phyloP scores from a whole-genome alignment of 768 basidiomycete species.

The Suillus placidus region DNA sequence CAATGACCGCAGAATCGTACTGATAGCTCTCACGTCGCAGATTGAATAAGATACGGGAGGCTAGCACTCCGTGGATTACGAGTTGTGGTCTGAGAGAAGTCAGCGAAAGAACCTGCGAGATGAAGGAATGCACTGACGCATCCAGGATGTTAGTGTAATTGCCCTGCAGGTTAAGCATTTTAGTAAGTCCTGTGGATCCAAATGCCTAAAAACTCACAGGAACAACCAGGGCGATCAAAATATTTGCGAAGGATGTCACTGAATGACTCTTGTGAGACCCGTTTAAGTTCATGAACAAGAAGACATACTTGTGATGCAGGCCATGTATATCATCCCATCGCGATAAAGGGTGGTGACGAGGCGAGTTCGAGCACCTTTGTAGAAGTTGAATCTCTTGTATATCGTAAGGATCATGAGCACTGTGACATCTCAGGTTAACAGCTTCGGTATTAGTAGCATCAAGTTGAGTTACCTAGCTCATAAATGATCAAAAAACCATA shows the following conservation, averaged over 20 bases:
- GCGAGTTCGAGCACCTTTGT: neutral
- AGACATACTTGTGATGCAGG: neutral
- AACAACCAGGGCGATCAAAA: neutral
- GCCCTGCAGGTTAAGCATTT: neutral
- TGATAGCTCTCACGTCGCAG: neutral
- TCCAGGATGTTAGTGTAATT: neutral
- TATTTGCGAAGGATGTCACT: neutral
- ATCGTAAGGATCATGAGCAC: slow-evolving; percentile 4
- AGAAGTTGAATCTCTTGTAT: neutral
- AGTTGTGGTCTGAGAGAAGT: slow-evolving; percentile 1
- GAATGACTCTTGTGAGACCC: neutral
- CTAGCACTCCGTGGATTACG: neutral
- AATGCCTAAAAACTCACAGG: neutral
- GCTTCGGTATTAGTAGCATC: neutral
- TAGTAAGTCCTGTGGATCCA: neutral
- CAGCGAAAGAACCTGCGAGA: neutral
- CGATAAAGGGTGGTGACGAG: slow-evolving; percentile 1
- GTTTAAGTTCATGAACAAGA: neutral
- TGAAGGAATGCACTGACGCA: neutral
- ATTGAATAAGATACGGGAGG: slow-evolving; percentile 11
- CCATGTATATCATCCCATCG: neutral
- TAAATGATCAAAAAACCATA: neutral
- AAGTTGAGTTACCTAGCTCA: neutral
- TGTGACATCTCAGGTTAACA: neutral
- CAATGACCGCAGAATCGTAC: neutral